These are phyloP conservation scores for Claviceps maximensis DNA, from an alignment of 2,329 filamentous ascomycete species.

Conservation along the genomic window DNA sequence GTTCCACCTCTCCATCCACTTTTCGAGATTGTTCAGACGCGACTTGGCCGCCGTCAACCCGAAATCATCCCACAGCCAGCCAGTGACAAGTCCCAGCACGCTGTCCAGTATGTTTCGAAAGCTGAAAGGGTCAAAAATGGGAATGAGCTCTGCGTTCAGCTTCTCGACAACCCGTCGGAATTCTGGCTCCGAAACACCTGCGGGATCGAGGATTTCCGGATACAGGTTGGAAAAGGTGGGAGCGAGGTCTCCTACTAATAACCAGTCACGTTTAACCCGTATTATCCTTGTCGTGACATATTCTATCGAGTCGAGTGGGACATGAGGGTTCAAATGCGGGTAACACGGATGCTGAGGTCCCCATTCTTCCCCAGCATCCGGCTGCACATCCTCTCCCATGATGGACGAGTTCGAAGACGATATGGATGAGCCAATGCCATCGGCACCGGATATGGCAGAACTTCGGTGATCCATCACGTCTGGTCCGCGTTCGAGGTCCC, in stretches of 20 bases:
- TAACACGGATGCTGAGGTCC: conserved; percentile 89
- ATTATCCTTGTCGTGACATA: conserved; percentile 77
- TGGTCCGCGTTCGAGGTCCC: conserved; percentile 42
- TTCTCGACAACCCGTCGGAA: conserved; percentile 73
- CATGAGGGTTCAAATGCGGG: conserved; percentile 86
- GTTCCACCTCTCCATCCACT: conserved; percentile 84
- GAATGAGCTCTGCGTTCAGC: conserved; percentile 63
- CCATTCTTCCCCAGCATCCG: conserved; percentile 68
- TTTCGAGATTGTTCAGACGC: conserved; percentile 56
- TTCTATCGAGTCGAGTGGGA: conserved; percentile 61
- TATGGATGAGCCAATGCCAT: conserved; percentile 39
- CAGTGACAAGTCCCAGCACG: conserved; percentile 66
- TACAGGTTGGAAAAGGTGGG: conserved; percentile 93
- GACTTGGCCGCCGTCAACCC: conserved; percentile 66
- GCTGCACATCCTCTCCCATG: conserved; percentile 50
- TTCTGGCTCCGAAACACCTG: conserved; percentile 67
- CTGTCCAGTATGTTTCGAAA: conserved; percentile 68
- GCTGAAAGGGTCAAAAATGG: conserved; percentile 69
- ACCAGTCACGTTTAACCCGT: conserved; percentile 82
- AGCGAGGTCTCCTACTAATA: conserved; percentile 75
- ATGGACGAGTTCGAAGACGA: conserved; percentile 48
- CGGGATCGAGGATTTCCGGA: conserved; percentile 84
- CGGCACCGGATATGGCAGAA: conserved; percentile 35
- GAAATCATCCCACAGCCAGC: conserved; percentile 90
- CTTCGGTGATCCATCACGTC: conserved; percentile 29